Conservation (phyloP, 352 stramenopile genomes). For the Globisporangium camurandrum region DNA sequence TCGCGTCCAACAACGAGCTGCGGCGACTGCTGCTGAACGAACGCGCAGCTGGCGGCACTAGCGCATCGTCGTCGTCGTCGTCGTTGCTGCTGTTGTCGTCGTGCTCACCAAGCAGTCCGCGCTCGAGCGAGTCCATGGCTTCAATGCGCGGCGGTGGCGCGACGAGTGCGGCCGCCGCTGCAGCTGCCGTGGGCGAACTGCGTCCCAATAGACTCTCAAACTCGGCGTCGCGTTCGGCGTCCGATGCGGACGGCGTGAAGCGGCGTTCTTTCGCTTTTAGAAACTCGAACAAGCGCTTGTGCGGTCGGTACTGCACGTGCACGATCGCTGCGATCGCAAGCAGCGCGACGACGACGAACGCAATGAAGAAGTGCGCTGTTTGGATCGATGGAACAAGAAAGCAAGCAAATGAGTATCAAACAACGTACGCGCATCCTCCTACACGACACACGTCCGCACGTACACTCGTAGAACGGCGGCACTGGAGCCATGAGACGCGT, state of each 20-base stretch:
- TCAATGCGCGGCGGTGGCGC: conserved; percentile 1
- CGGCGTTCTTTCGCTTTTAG: background rate
- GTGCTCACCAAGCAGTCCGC: conserved; percentile 9
- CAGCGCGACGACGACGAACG: conserved; percentile 10
- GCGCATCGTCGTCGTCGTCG: background rate
- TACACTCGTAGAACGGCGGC: conserved; percentile 13
- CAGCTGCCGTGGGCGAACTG: too few relatives aligned
- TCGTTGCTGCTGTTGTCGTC: background rate
- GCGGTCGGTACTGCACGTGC: conserved; percentile 15
- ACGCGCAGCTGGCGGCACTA: too few relatives aligned
- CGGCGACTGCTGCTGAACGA: background rate
- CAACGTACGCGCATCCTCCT: background rate
- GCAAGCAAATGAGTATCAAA: background rate
- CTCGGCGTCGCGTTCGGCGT: conserved; percentile 8
- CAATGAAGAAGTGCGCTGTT: conserved; percentile 19
- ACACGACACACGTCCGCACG: background rate
- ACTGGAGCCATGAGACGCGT: conserved; percentile 1
- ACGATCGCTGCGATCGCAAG: conserved; percentile 14
- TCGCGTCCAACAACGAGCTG: conserved; percentile 21
- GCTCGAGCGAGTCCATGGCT: conserved; percentile 11
- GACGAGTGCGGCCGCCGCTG: background rate
- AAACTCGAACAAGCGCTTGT: conserved; percentile 6
- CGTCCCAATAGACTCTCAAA: conserved; percentile 7
- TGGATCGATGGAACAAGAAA: background rate
- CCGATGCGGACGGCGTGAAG: conserved; percentile 2